phyloP scores from a whole-genome alignment of 2,329 filamentous ascomycete species.

The Calonectria leucothoes region DNA sequence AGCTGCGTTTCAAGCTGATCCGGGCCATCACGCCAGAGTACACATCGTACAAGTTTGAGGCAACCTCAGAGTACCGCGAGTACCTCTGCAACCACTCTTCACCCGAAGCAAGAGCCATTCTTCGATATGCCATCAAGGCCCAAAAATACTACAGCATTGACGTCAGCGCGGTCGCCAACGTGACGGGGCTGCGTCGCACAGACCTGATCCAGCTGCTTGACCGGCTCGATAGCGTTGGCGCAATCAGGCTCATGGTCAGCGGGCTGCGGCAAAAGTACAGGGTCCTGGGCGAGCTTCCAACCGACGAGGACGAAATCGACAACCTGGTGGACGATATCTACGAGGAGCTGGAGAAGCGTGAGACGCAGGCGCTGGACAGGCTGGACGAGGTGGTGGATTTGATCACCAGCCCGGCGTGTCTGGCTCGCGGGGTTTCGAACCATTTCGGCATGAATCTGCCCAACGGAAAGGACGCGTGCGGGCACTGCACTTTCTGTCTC shows the following conservation, averaged over 20 bases:
- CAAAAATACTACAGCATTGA: constrained; percentile 60
- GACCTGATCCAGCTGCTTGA: constrained; percentile 66
- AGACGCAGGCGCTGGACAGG: constrained; percentile 63
- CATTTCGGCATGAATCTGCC: constrained; percentile 69
- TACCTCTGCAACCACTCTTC: constrained; percentile 51
- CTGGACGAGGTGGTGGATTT: constrained; percentile 63
- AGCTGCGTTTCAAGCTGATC: constrained; percentile 67
- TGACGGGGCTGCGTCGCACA: constrained; percentile 50
- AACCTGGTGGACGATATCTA: constrained; percentile 60
- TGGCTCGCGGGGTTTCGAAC: constrained; percentile 61
- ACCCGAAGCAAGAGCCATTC: constrained; percentile 57
- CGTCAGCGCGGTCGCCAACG: constrained; percentile 52
- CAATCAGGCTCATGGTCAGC: constrained; percentile 62
- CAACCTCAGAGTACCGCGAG: constrained; percentile 45
- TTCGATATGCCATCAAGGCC: constrained; percentile 51
- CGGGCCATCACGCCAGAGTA: constrained; percentile 70
- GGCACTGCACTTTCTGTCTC: constrained; percentile 61
- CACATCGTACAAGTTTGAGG: constrained; percentile 63
- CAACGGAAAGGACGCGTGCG: constrained; percentile 57
- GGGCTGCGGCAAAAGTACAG: constrained; percentile 67
- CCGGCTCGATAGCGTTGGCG: constrained; percentile 59
- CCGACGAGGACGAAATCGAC: constrained; percentile 53
- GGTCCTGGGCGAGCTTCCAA: constrained; percentile 59
- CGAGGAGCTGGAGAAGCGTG: constrained; percentile 60
- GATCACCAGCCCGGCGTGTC: constrained; percentile 64